Base-by-base conservation (phyloP, 2,329 filamentous ascomycete genomes). In the Lachnellula arida region DNA sequence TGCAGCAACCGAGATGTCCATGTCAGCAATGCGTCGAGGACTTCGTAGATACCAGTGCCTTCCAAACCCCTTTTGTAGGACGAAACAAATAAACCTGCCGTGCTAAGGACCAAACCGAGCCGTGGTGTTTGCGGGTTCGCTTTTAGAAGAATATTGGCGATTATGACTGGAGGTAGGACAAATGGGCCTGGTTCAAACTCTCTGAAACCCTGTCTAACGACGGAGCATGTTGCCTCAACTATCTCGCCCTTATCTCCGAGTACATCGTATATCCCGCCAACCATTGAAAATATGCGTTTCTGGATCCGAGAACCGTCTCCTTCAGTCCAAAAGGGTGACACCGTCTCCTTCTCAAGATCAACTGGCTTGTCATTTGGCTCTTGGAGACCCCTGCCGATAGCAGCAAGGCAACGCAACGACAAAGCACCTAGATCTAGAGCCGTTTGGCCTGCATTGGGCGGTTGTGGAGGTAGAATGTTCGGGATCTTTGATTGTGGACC, bases 141-240 rank as follows among this genome's bases (percentile, higher is more conserved):
- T 51, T 79, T 80, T 3, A 80, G 76, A 47, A 94, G 77, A 67
- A 88, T 87, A 43, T 83, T 77, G 11, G 85, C 81, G n/a, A 89
- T 82, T 60, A 84, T 77, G 0, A 78, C 74, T 0, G 87, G 78
- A 2, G 86, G 80, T 58, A 95, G 83, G 8, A 92, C 88, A 64
- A 94, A 93, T 0, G 89, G 87, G 0, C 89, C 89, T 3, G 87
- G 82, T 25, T 84, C 81, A 0, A 78, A 80, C 70, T 95, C 90
- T 1, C 85, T 85, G 65, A 92, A 92, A 0, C 90, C 90, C 19
- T 84, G 81, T 42, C 85, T 82, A 49, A 93, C 77, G 48, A 92
- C 81, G 55, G 78, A 79, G 71, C 89, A 94, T 35, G 86, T 83
- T 4, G 82, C 78, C 65, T 92, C 88, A 22, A 87, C 79, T 11